phyloP scores from a whole-genome alignment of 2,329 filamentous ascomycete genomes.

The Cladophialophora chaetospira region DNA sequence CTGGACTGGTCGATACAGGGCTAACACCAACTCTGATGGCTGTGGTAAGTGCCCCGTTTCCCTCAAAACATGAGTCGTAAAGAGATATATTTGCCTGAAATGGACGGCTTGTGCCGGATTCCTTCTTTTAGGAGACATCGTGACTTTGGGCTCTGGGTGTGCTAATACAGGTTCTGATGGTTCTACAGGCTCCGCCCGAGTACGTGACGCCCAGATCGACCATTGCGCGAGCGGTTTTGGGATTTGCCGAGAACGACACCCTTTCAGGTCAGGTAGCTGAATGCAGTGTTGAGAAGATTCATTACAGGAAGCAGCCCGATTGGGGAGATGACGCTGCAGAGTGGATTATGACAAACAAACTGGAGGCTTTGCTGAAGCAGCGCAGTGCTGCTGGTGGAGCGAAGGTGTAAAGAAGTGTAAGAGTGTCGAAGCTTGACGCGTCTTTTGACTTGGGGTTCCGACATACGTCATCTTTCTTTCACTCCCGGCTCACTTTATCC shows the following conservation, averaged over 20 bases:
- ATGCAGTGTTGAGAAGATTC: constrained; percentile 13
- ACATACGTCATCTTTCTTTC: too few relatives aligned
- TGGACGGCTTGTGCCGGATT: too few relatives aligned
- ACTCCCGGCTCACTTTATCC: too few relatives aligned
- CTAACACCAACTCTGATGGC: constrained; percentile 1
- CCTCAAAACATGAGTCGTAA: too few relatives aligned
- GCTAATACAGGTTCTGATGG: too few relatives aligned
- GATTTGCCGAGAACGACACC: constrained; percentile 1
- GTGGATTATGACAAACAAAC: constrained; percentile 13
- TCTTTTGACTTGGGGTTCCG: too few relatives aligned
- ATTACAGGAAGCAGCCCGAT: constrained; percentile 6
- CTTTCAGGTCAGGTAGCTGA: constrained; percentile 1
- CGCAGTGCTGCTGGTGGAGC: too few relatives aligned
- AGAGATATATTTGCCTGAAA: too few relatives aligned
- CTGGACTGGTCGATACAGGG: constrained; percentile 8
- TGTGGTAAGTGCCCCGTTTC: too few relatives aligned
- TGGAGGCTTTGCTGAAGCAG: constrained; percentile 6
- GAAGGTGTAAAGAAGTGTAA: neutral
- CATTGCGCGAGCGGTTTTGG: constrained; percentile 7
- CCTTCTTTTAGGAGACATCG: too few relatives aligned
- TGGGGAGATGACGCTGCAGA: constrained; percentile 9
- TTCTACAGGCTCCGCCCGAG: constrained; percentile 5
- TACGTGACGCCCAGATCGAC: constrained; percentile 10
- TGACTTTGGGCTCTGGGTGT: too few relatives aligned
- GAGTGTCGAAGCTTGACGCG: too few relatives aligned